phyloP scores from a whole-genome alignment of 2,329 filamentous ascomycete species.

The Podosphaera leucotricha region DNA sequence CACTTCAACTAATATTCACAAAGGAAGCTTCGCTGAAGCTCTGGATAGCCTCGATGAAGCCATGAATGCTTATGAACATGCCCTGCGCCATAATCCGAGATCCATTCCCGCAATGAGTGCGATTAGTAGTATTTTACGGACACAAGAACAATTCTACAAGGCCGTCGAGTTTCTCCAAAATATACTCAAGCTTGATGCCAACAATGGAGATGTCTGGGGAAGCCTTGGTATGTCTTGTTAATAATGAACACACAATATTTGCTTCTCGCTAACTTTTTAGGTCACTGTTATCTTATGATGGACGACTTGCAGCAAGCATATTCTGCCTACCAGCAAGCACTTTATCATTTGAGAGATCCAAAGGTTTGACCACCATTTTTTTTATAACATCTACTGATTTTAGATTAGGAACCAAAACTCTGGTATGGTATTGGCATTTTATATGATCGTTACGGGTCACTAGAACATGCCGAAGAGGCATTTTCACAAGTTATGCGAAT shows the following conservation, averaged over 20 bases:
- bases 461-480: constrained; percentile 92
- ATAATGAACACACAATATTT: not conserved
- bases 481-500: constrained; percentile 99
- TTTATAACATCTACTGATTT: constrained; percentile 3
- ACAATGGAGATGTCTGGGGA: constrained; percentile 90
- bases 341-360: constrained; percentile 79
- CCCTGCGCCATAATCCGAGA: constrained; percentile 65
- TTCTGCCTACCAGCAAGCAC: constrained; percentile 80
- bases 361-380: constrained; percentile 32
- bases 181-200: constrained; percentile 70
- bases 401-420: constrained; percentile 61
- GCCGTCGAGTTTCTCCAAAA: constrained; percentile 82
- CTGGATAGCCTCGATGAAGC: constrained; percentile 77
- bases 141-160: constrained; percentile 79
- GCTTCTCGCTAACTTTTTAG: constrained; percentile 20
- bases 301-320: constrained; percentile 95
- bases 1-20: constrained; percentile 3
- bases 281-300: constrained; percentile 98
- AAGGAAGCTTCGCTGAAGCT: constrained; percentile 67
- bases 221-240: constrained; percentile 45
- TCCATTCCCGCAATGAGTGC: constrained; percentile 84
- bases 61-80: constrained; percentile 74
- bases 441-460: constrained; percentile 85
- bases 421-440: constrained; percentile 98
- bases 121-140: constrained; percentile 75